These are phyloP conservation scores for Epichloe elymi DNA, from an alignment of 2,329 filamentous ascomycete genomes.

Conservation along the genomic window DNA sequence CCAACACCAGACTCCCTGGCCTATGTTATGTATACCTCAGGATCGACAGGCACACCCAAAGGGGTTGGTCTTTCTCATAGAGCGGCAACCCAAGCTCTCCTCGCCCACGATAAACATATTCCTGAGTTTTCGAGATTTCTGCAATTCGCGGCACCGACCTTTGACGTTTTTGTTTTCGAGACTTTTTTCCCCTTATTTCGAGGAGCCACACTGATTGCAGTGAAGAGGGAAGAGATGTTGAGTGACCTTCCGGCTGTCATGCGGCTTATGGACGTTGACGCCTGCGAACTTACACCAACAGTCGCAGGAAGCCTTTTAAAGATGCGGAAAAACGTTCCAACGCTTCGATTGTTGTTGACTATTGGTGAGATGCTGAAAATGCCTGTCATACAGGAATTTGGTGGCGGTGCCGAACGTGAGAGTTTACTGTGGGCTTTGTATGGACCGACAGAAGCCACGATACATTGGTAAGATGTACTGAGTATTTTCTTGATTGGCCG, in stretches of 20 bases:
- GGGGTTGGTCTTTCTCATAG: slow-evolving; percentile 72
- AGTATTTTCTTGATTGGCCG: neutral
- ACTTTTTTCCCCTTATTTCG: slow-evolving; percentile 79
- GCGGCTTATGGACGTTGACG: slow-evolving; percentile 55
- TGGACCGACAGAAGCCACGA: slow-evolving; percentile 81
- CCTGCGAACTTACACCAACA: slow-evolving; percentile 79
- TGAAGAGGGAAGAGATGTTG: slow-evolving; percentile 55
- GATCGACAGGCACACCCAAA: slow-evolving; percentile 80
- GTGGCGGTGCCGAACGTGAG: slow-evolving; percentile 33
- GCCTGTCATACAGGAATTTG: slow-evolving; percentile 68
- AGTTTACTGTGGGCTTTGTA: slow-evolving; percentile 88
- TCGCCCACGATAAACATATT: slow-evolving; percentile 69
- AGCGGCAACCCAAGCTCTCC: slow-evolving; percentile 67
- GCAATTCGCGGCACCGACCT: slow-evolving; percentile 84
- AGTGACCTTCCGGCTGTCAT: slow-evolving; percentile 61
- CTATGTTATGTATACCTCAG: slow-evolving; percentile 90
- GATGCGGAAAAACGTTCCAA: slow-evolving; percentile 52
- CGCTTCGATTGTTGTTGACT: slow-evolving; percentile 59
- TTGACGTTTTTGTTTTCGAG: slow-evolving; percentile 90
- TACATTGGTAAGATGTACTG: slow-evolving; percentile 52
- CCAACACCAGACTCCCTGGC: slow-evolving; percentile 40
- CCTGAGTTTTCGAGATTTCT: slow-evolving; percentile 68
- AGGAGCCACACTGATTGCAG: slow-evolving; percentile 60
- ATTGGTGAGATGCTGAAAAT: slow-evolving; percentile 88
- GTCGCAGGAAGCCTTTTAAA: slow-evolving; percentile 67